Percentiles rank a stretch among this genome's conserved stretches.
Conservation (phyloP, 164 flowering plant species). For the grape (Vitis vinifera) region DNA sequence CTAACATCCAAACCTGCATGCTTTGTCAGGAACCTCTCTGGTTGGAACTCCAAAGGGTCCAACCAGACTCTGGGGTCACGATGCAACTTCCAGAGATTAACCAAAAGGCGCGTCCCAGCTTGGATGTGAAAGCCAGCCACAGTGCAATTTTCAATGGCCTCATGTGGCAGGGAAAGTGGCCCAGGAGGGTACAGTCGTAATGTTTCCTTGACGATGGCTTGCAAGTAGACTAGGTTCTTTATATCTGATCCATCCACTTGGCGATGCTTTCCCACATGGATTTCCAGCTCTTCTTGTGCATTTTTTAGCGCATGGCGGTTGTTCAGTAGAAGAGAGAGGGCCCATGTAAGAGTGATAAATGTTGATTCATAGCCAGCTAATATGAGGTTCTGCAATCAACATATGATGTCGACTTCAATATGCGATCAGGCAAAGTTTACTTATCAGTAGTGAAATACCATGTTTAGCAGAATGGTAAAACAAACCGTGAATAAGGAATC, state of each 20-base stretch:
- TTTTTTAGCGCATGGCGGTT: slow-evolving; percentile 16
- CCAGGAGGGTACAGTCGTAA: slow-evolving; percentile 16
- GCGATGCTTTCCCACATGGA: slow-evolving; percentile 19
- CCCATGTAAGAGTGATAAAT: slow-evolving; percentile 22
- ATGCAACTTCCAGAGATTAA: slow-evolving; percentile 40
- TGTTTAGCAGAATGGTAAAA: too few relatives aligned
- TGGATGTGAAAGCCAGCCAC: slow-evolving; percentile 27
- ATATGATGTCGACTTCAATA: too few relatives aligned
- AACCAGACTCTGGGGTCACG: slow-evolving; percentile 38
- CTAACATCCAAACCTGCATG: slow-evolving; percentile 14
- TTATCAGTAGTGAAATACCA: too few relatives aligned
- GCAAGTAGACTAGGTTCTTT: slow-evolving; percentile 24
- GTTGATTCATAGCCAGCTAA: background rate
- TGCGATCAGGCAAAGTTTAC: too few relatives aligned
- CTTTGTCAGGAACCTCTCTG: slow-evolving; percentile 32
- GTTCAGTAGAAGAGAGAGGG: slow-evolving; percentile 22
- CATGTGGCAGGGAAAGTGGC: slow-evolving; percentile 17
- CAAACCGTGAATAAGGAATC: too few relatives aligned
- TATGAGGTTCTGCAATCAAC: slow-evolving; percentile 1
- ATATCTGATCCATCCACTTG: slow-evolving; percentile 31
- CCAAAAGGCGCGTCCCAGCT: slow-evolving; percentile 24
- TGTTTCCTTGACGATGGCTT: slow-evolving; percentile 29
- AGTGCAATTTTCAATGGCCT: slow-evolving; percentile 24
- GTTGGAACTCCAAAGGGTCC: slow-evolving; percentile 28
- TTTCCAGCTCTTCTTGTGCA: slow-evolving; percentile 27